These are phyloP conservation scores for Hemileccinum rubropunctum DNA, from an alignment of 768 basidiomycete species.

Conservation along the genomic window DNA sequence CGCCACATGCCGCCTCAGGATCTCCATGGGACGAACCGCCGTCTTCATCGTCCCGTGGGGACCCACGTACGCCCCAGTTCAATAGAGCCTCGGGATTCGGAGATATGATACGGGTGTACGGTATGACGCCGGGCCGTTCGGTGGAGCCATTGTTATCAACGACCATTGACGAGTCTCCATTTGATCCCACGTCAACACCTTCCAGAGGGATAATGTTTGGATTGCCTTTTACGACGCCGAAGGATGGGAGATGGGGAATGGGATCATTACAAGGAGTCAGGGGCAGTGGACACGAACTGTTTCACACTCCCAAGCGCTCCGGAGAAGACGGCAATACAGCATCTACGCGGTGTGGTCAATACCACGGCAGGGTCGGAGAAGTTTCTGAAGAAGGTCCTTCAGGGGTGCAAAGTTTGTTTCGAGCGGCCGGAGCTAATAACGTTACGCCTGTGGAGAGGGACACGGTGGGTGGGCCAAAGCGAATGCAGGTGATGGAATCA, in stretches of 20 bases:
- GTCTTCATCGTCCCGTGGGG: conserved; percentile 45
- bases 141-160: conserved; percentile 27
- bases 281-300: conserved; percentile 41
- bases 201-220: conserved; percentile 73
- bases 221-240: conserved; percentile 61
- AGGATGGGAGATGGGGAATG: conserved; percentile 44
- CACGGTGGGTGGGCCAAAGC: conserved; percentile 11
- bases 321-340: conserved; percentile 19
- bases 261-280: conserved; percentile 18
- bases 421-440: conserved; percentile 32
- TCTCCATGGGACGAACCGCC: conserved; percentile 44
- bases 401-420: conserved; percentile 16
- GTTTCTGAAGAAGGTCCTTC: conserved; percentile 11
- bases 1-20: conserved; percentile 33
- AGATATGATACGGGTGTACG: conserved; percentile 39
- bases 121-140: conserved; percentile 36
- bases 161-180: conserved; percentile 51
- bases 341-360: conserved; percentile 7
- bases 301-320: conserved; percentile 52
- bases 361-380: conserved; percentile 21
- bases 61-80: conserved; percentile 55
- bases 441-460: conserved; percentile 55
- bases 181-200: conserved; percentile 78
- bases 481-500: conserved; percentile 28
- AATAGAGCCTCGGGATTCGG: conserved; percentile 29